Evolutionary conservation across 495 filamentous ascomycete species (phyloP), one percentile per base, ranked within the genome.

Genomic region (Melanomma pulvis-pyrius): DNA sequence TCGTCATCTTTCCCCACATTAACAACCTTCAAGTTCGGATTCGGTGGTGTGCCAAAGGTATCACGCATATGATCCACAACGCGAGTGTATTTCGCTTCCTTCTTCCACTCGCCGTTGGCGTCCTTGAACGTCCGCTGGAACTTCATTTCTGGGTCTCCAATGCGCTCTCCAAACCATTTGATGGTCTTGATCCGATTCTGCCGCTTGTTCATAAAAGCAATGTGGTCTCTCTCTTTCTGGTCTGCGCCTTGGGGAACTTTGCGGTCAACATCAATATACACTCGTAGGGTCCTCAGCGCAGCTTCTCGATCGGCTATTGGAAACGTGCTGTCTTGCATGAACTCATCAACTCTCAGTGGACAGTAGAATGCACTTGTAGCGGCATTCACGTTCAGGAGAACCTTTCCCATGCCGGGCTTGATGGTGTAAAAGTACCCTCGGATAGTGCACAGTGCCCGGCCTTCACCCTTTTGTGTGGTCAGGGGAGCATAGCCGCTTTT

Each of bases 301-400:
- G 15, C 12, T 5, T 58, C 15, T 15, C 28, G 54, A 24, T 36
- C 54, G 4, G 19, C 29, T 5, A n/a, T 6, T 36, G 32, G 32
- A 13, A 44, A 21, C 9, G 15, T 58, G 13, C 4, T 6, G 24
- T 58, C 32, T 21, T 19, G 7, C 7, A 49, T 15, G 39, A 61
- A 22, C 9, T 61, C 39, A 21, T 19, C 5, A 30, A 61, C 57
- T 6, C 24, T 26, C 7, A 49, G 8, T 39, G 57, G 39, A 7
- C 46, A 11, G 7, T 6, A 61, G 44, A 61, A 61, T 9, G 57
- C 41, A 50, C 57, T 61, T 34, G 30, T 61, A 6, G 25, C 39
- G 17, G 44, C 5, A 51, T 61, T 61, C 9, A 61, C 25, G 46
- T 61, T 61, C 9, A 61, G 44, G 3, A 61, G 36, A 17, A 61